Conservation (phyloP, 2,329 filamentous ascomycete species). For the Colletotrichum karsti region DNA sequence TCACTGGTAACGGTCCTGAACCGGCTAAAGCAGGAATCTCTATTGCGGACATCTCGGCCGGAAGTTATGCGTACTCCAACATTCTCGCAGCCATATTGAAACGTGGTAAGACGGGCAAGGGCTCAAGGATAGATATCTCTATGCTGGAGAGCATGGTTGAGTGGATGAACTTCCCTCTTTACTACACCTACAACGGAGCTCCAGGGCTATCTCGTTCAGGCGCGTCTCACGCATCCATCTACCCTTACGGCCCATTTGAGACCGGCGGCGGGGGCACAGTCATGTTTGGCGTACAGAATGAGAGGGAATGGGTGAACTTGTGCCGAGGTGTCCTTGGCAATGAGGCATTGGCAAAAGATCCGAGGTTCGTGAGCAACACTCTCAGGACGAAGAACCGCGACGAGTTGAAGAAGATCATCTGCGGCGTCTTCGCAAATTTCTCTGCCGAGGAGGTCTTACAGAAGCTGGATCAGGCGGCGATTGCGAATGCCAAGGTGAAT, state of each 20-base stretch:
- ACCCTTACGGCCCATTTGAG: constrained; percentile 64
- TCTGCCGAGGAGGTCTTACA: constrained; percentile 49
- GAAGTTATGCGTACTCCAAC: constrained; percentile 60
- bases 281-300: constrained; percentile 67
- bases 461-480: constrained; percentile 54
- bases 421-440: constrained; percentile 46
- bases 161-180: constrained; percentile 66
- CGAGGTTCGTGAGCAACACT: constrained; percentile 56
- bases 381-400: constrained; percentile 55
- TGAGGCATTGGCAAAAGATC: constrained; percentile 49
- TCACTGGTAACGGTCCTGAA: constrained; percentile 54
- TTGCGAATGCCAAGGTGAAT: constrained; percentile 65
- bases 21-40: constrained; percentile 62
- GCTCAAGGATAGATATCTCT: constrained; percentile 60
- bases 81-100: constrained; percentile 59
- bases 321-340: constrained; percentile 54
- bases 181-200: constrained; percentile 59
- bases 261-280: constrained; percentile 56
- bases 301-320: constrained; percentile 62
- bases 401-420: constrained; percentile 54
- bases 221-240: constrained; percentile 62
- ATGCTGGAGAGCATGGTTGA: constrained; percentile 68
- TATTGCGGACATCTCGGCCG: constrained; percentile 62
- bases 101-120: constrained; percentile 55
- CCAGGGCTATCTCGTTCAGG: constrained; percentile 52